Conservation (phyloP, 2,329 filamentous ascomycete species). For the Pyrenophora teres region DNA sequence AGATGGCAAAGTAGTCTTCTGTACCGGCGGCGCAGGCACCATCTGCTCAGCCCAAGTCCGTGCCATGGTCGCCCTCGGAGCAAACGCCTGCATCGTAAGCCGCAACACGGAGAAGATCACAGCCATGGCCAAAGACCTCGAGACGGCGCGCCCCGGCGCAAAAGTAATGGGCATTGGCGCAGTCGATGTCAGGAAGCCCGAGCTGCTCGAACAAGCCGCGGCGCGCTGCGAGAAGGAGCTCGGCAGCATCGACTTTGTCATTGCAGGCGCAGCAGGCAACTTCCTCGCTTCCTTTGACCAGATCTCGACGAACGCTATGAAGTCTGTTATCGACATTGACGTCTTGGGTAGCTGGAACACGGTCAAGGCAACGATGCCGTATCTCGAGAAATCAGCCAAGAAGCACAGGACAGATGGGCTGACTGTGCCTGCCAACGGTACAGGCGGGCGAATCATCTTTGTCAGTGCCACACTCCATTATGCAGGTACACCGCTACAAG, state of each 20-base stretch:
- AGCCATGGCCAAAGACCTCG: constrained; percentile 77
- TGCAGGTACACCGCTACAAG: constrained; percentile 80
- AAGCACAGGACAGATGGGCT: constrained; percentile 66
- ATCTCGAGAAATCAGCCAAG: constrained; percentile 75
- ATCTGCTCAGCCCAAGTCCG: constrained; percentile 95
- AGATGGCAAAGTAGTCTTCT: constrained; percentile 91
- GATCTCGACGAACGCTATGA: constrained; percentile 88
- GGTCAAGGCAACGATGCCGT: constrained; percentile 84
- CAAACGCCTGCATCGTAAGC: constrained; percentile 91
- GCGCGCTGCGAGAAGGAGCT: constrained; percentile 81
- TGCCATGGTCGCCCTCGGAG: constrained; percentile 87
- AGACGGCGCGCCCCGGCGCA: constrained; percentile 74
- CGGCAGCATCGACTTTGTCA: constrained; percentile 88
- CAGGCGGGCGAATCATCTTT: constrained; percentile 84
- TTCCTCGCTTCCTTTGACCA: constrained; percentile 85
- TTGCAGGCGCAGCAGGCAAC: constrained; percentile 94
- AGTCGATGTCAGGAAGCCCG: constrained; percentile 69
- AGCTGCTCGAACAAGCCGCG: constrained; percentile 73
- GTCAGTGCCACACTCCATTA: constrained; percentile 92
- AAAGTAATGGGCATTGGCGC: constrained; percentile 85
- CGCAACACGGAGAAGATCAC: constrained; percentile 89
- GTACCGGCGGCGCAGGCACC: constrained; percentile 89
- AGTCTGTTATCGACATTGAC: constrained; percentile 94
- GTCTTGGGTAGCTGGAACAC: constrained; percentile 93
- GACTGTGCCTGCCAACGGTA: constrained; percentile 53